Evolutionary conservation across 2,329 filamentous ascomycete species (phyloP).

Genomic region (Basipetospora chlamydospora): DNA sequence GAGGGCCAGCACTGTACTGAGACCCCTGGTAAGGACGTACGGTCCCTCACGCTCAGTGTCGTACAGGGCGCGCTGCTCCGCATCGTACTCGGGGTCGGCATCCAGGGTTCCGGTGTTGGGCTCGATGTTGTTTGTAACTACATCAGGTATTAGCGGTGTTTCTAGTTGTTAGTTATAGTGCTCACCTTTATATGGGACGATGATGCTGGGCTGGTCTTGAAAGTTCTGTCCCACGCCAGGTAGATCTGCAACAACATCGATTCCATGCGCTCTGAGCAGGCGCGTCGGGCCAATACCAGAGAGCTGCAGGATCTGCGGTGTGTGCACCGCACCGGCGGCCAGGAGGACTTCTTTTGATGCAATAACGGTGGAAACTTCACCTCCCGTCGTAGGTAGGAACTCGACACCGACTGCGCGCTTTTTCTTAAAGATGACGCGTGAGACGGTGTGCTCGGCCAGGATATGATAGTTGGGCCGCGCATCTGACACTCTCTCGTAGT

Average conservation of each 20-base stretch:
- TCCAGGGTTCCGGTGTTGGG: conserved; percentile 16
- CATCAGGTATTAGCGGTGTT: background rate
- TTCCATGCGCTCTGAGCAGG: conserved; percentile 20
- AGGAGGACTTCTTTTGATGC: conserved; percentile 24
- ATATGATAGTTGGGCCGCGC: conserved; percentile 44
- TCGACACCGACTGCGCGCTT: conserved; percentile 44
- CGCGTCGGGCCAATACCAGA: conserved; percentile 30
- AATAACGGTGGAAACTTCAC: conserved; percentile 3
- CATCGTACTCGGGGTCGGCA: conserved; percentile 18
- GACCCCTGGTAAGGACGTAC: conserved; percentile 15
- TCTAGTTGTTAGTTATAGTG: no score
- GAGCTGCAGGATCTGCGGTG: conserved; percentile 30
- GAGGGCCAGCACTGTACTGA: conserved; percentile 16
- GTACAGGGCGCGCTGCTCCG: conserved; percentile 17
- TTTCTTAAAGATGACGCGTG: conserved; percentile 35
- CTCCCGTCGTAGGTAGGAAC: conserved; percentile 27
- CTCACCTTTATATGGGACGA: conserved; percentile 11
- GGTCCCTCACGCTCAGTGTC: conserved; percentile 16
- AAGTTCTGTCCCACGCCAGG: conserved; percentile 34
- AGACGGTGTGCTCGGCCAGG: conserved; percentile 40
- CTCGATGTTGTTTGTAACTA: conserved; percentile 12
- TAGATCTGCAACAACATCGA: conserved; percentile 26
- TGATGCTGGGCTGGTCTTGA: conserved; percentile 22
- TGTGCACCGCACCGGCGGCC: conserved; percentile 24
- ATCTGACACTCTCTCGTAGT: conserved; percentile 14